Evolutionary conservation across 257 asterid species (phyloP).

Genomic region (Ilex aquifolium): DNA sequence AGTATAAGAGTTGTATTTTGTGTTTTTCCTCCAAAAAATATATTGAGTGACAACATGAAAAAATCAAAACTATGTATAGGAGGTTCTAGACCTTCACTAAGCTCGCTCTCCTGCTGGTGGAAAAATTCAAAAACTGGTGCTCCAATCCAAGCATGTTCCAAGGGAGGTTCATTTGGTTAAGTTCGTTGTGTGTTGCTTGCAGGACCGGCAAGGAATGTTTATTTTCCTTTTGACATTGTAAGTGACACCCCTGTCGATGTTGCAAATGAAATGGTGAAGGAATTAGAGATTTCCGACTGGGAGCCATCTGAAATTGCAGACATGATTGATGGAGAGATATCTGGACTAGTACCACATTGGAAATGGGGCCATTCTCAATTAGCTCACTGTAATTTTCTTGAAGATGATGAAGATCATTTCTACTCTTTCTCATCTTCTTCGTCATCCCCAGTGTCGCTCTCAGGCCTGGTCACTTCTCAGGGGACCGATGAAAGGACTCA

Average conservation of each 20-base stretch:
- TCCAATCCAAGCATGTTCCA: no score
- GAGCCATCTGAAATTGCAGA: slow-evolving; percentile 2
- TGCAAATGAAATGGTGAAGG: slow-evolving; percentile 4
- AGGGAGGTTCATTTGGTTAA: background rate
- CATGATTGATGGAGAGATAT: slow-evolving; percentile 2
- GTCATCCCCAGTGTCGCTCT: slow-evolving; percentile 55
- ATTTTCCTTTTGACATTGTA: background rate
- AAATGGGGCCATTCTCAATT: slow-evolving; percentile 30
- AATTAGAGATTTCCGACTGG: background rate
- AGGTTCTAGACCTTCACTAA: no score
- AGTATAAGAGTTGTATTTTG: background rate
- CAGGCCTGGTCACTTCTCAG: slow-evolving; percentile 39
- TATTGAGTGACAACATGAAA: background rate
- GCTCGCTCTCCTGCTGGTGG: no score
- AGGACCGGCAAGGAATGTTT: slow-evolving; percentile 19
- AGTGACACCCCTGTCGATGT: background rate
- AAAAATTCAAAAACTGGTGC: no score
- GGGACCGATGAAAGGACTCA: slow-evolving; percentile 22
- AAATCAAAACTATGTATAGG: no score
- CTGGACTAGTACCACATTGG: slow-evolving; percentile 38
- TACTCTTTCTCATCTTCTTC: slow-evolving; percentile 49
- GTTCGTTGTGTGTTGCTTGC: slow-evolving; percentile 14
- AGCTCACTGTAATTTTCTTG: slow-evolving; percentile 33
- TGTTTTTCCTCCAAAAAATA: background rate
- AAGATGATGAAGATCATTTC: slow-evolving; percentile 47